Conservation (phyloP, 306 rosid genomes). For the Ziziphus jujuba region DNA sequence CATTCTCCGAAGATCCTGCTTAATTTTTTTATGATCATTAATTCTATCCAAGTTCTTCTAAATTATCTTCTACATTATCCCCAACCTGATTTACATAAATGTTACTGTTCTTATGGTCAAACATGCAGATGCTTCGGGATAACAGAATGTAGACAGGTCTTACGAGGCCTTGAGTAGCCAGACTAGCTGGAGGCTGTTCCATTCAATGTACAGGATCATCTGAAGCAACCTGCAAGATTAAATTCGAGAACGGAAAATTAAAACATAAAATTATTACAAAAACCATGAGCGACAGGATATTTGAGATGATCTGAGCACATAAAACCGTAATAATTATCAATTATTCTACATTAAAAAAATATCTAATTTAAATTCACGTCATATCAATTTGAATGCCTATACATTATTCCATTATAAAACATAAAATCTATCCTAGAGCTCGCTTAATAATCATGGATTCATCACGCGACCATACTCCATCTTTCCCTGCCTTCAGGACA, state of each 20-base stretch:
- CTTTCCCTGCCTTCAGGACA: conserved; percentile 66
- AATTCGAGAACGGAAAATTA: conserved; percentile 8
- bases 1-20: conserved; percentile 49
- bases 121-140: conserved; percentile 70
- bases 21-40: conserved; percentile 53
- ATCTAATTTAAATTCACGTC: no score
- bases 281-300: conserved; percentile 5
- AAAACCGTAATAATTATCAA: neutral
- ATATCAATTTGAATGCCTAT: no score
- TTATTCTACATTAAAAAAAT: neutral
- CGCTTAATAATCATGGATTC: conserved; percentile 73
- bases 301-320: conserved; percentile 16
- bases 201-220: conserved; percentile 87
- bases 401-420: no score
- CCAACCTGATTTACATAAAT: conserved; percentile 34
- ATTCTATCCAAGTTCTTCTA: conserved; percentile 43
- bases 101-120: conserved; percentile 42
- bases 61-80: conserved; percentile 34
- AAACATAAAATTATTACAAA: neutral
- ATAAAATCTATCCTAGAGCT: no score
- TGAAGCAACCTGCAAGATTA: conserved; percentile 66
- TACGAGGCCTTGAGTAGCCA: conserved; percentile 83
- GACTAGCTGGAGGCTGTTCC: conserved; percentile 90
- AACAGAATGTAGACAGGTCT: conserved; percentile 80
- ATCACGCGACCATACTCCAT: conserved; percentile 62